A percentile compares a stretch with the other conserved stretches of the same genome.
These are phyloP conservation scores for Hypoxylon sp. DNA, from an alignment of 2,329 filamentous ascomycete species.

Conservation along the genomic window DNA sequence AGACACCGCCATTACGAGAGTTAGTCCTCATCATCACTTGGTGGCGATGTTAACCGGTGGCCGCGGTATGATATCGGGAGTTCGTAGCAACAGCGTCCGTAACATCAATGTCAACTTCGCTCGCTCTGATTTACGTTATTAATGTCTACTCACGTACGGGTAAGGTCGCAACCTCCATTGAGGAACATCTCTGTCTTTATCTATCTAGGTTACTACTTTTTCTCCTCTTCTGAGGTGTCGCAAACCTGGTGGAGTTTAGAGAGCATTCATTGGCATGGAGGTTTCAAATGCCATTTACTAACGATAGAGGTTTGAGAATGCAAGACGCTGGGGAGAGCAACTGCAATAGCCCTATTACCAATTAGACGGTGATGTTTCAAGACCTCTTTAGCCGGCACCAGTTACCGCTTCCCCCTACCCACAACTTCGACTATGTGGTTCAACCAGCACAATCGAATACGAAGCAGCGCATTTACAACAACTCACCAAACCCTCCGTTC, in stretches of 20 bases:
- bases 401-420: too few relatives aligned
- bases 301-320: neutral
- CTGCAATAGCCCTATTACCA: neutral
- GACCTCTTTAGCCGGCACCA: neutral
- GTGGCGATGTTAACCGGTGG: too few relatives aligned
- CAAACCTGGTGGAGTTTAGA: too few relatives aligned
- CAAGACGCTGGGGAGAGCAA: neutral
- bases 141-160: too few relatives aligned
- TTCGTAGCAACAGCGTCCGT: neutral
- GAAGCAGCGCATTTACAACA: neutral
- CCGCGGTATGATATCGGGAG: too few relatives aligned
- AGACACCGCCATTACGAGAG: too few relatives aligned
- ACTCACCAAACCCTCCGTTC: neutral
- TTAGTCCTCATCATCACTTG: too few relatives aligned
- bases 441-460: constrained; percentile 2
- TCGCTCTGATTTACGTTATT: neutral
- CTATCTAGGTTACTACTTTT: neutral
- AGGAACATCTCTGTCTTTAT: too few relatives aligned
- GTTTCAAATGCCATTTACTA: neutral
- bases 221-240: neutral
- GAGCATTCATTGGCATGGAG: neutral
- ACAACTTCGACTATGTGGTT: too few relatives aligned
- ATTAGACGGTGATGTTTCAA: neutral
- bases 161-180: too few relatives aligned
- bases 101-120: neutral